These are phyloP conservation scores for Blastomyces percursus DNA, from an alignment of 2,329 filamentous ascomycete genomes.

Conservation along the genomic window DNA sequence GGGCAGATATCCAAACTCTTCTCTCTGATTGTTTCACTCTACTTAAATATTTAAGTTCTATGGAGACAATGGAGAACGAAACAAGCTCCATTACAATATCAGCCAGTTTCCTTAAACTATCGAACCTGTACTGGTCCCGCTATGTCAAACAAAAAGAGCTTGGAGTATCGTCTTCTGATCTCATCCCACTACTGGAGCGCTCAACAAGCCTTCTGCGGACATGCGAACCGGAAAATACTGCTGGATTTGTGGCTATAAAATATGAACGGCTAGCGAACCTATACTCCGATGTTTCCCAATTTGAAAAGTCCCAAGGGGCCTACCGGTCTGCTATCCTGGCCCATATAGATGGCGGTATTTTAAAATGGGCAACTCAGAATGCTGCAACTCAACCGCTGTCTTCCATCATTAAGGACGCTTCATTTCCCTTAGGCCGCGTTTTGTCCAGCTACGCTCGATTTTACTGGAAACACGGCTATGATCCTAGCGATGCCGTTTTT, in stretches of 20 bases:
- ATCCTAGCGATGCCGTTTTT: slow-evolving; percentile 18
- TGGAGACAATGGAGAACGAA: slow-evolving; percentile 7
- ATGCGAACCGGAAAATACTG: slow-evolving; percentile 26
- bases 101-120: slow-evolving; percentile 30
- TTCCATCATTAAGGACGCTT: slow-evolving; percentile 24
- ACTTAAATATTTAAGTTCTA: slow-evolving; percentile 21
- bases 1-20: slow-evolving; percentile 29
- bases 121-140: slow-evolving; percentile 39
- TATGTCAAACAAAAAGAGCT: slow-evolving; percentile 35
- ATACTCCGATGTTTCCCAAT: slow-evolving; percentile 30
- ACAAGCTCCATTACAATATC: slow-evolving; percentile 13
- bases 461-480: slow-evolving; percentile 10
- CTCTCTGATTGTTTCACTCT: slow-evolving; percentile 29
- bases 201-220: slow-evolving; percentile 30
- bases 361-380: slow-evolving; percentile 23
- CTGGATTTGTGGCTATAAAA: slow-evolving; percentile 34
- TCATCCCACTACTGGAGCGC: slow-evolving; percentile 31
- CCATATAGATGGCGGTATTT: slow-evolving; percentile 29
- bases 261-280: slow-evolving; percentile 35
- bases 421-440: slow-evolving; percentile 30
- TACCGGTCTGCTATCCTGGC: slow-evolving; percentile 33
- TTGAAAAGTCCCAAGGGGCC: slow-evolving; percentile 25
- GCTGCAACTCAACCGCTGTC: slow-evolving; percentile 20
- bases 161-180: slow-evolving; percentile 24
- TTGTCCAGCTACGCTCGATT: slow-evolving; percentile 25